A percentile compares a stretch with the other conserved stretches of the same genome.
These are phyloP conservation scores for Colletotrichum tabaci DNA, from an alignment of 2,329 filamentous ascomycete genomes.

Conservation along the genomic window DNA sequence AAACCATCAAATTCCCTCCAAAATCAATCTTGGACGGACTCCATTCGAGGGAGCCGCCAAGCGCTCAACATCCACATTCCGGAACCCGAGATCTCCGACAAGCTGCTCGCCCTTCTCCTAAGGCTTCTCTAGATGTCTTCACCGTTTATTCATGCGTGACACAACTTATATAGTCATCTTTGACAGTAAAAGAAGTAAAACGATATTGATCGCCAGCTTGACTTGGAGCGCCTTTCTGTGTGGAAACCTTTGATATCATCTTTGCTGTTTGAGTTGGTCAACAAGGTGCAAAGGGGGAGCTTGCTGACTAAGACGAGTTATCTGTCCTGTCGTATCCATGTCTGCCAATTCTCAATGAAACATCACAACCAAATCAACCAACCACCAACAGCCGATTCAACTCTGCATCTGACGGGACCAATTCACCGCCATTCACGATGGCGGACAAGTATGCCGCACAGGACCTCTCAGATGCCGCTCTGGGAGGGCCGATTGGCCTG, in stretches of 20 bases:
- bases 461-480: slow-evolving; percentile 53
- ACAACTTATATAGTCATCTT: not conserved
- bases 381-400: not conserved
- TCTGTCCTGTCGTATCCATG: slow-evolving; percentile 12
- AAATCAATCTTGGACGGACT: too few species aligned
- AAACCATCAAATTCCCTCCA: too few species aligned
- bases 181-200: fast-evolving
- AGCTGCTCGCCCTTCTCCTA: not conserved
- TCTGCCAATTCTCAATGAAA: slow-evolving; percentile 4
- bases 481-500: slow-evolving; percentile 51
- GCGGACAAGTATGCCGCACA: slow-evolving; percentile 45
- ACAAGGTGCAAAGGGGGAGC: not conserved
- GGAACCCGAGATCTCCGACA: not conserved
- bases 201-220: too few species aligned
- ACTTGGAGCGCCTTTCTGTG: not conserved
- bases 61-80: not conserved
- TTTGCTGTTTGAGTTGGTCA: not conserved
- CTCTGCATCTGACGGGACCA: slow-evolving; percentile 5
- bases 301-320: slow-evolving; percentile 24
- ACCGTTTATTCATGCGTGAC: not conserved
- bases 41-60: not conserved
- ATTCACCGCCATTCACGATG: slow-evolving; percentile 20
- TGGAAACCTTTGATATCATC: too few species aligned
- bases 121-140: not conserved
- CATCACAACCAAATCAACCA: not conserved